Evolutionary conservation across 2,329 filamentous ascomycete species (phyloP).

Genomic region (Epichloe gansuensis): DNA sequence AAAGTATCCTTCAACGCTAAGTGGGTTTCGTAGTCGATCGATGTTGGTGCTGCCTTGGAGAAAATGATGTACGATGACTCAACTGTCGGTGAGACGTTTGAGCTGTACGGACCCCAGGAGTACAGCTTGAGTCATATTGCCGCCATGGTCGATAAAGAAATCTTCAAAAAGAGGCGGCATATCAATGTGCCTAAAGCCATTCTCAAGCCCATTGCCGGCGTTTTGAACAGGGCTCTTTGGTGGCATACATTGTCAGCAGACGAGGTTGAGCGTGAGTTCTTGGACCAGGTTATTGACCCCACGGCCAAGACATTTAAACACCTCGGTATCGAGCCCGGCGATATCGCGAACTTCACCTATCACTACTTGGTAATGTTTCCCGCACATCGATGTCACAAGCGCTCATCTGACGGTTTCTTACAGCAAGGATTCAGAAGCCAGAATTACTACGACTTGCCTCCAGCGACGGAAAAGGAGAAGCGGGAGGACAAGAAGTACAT

Average conservation of each 20-base stretch:
- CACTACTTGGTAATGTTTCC: constrained; percentile 69
- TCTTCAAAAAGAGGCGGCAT: constrained; percentile 78
- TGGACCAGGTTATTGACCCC: constrained; percentile 84
- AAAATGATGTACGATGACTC: constrained; percentile 82
- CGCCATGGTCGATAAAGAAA: constrained; percentile 81
- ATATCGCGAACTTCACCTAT: constrained; percentile 78
- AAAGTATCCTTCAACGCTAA: not conserved
- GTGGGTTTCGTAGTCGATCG: constrained; percentile 50
- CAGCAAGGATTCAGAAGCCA: constrained; percentile 85
- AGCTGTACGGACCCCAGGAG: constrained; percentile 86
- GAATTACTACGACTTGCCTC: constrained; percentile 84
- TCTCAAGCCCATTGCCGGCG: constrained; percentile 59
- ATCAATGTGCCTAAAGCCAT: constrained; percentile 79
- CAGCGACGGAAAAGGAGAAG: constrained; percentile 89
- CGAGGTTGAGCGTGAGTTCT: constrained; percentile 81
- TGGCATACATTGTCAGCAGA: constrained; percentile 77
- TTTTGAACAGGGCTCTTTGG: constrained; percentile 77
- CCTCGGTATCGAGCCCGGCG: constrained; percentile 76
- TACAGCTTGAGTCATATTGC: constrained; percentile 85
- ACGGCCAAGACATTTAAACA: constrained; percentile 93
- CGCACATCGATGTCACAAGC: not conserved
- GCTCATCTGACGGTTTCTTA: constrained; percentile 19
- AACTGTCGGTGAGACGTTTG: constrained; percentile 82
- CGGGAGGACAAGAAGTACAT: constrained; percentile 93
- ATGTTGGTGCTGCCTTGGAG: constrained; percentile 82